phyloP scores from a whole-genome alignment of 2,329 filamentous ascomycete genomes.

The Ophiostoma triangulosporum region DNA sequence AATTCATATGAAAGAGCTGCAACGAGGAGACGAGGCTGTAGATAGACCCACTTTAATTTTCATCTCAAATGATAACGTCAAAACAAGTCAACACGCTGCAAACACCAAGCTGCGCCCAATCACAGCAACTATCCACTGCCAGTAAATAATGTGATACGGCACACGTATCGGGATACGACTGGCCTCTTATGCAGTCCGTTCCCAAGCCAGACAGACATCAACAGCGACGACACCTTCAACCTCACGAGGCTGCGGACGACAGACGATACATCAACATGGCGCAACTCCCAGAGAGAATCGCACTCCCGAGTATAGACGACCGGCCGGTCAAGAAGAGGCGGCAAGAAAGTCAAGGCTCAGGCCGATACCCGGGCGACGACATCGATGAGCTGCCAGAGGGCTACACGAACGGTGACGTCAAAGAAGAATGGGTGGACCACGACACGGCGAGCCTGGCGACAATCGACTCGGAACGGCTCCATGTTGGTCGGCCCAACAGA shows the following conservation, averaged over 20 bases:
- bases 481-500: constrained; percentile 49
- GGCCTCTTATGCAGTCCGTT: background rate
- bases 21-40: background rate
- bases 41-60: constrained; percentile 7
- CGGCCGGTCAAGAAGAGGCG: background rate
- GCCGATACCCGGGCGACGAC: background rate
- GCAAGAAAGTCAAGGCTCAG: background rate
- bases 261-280: background rate
- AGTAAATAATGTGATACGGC: background rate
- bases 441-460: constrained; percentile 34
- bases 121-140: no score
- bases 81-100: no score
- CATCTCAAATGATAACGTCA: background rate
- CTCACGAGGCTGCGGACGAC: background rate
- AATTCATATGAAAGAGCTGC: no score
- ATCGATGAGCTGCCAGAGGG: background rate
- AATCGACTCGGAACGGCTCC: constrained; percentile 32
- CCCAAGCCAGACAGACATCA: background rate
- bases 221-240: background rate
- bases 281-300: background rate
- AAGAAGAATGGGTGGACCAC: constrained; percentile 24
- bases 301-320: background rate
- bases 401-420: background rate
- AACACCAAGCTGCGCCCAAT: no score
- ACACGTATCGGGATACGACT: background rate